Evolutionary conservation across 148 eudicot genomes (phyloP).

Genomic region (Suaeda aralocaspica): DNA sequence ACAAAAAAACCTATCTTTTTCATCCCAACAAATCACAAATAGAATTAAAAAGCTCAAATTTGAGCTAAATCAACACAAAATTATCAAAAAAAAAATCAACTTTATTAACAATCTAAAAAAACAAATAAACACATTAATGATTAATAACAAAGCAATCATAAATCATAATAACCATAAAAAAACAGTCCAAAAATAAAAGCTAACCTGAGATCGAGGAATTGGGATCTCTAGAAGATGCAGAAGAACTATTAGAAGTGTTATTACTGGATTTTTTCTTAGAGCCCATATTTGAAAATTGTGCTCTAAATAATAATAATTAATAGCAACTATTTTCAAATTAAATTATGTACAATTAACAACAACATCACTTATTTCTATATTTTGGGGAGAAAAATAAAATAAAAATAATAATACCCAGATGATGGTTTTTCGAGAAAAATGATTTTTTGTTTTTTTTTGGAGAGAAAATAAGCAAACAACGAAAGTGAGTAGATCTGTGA

Average conservation of each 20-base stretch:
- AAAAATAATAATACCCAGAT: slow-evolving; percentile 1
- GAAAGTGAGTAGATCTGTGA: slow-evolving; percentile 19
- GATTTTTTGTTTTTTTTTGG: neutral
- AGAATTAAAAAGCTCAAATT: neutral
- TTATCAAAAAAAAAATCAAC: neutral
- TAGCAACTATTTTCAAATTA: neutral
- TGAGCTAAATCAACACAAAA: neutral
- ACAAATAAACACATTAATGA: neutral
- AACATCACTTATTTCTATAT: slow-evolving; percentile 12
- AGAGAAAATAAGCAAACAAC: neutral
- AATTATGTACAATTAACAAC: slow-evolving; percentile 10
- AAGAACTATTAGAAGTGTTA: slow-evolving; percentile 25
- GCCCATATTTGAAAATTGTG: slow-evolving; percentile 26
- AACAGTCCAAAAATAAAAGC: neutral
- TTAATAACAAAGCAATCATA: neutral
- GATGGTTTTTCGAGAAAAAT: neutral
- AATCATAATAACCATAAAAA: neutral
- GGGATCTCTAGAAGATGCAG: slow-evolving; percentile 16
- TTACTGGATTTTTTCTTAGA: slow-evolving; percentile 30
- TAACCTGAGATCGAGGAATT: slow-evolving; percentile 32
- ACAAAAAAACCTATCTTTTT: neutral
- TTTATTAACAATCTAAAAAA: neutral
- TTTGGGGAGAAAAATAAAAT: neutral
- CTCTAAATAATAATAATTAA: neutral
- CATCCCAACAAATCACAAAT: neutral